Evolutionary conservation across 2,329 filamentous ascomycete genomes (phyloP), one percentile per base, ranked within the genome.

Genomic region (Zymoseptoria brevis): DNA sequence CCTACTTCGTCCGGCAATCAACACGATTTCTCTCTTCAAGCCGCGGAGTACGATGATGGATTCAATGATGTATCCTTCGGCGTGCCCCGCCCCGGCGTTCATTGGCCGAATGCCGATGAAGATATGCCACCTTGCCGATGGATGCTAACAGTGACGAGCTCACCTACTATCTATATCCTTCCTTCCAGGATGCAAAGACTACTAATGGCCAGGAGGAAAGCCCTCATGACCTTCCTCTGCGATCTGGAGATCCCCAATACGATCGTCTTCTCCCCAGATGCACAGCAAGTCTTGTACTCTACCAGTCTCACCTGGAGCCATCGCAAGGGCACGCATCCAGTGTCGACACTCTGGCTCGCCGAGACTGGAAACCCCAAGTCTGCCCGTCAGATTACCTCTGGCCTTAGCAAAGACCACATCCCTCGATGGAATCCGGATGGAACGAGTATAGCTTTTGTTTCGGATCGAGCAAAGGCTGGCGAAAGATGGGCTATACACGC

Each of bases 371-470:
- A 62, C 29, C 19, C 56, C n/a, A 24, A 62, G 16, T 71, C 69
- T 8, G 61, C 69, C 21, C 63, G 68, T 7, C 66, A 65, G 45
- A 59, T 72, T 21, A 71, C 68, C 2, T 60, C 63, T 6, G 70
- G 69, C n/a, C 22, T 58, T 8, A 64, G 57, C 62, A 67, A 70
- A 41, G 69, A 72, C 54, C 56, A 62, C 49, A 45, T 41, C 13
- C 65, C 69, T 16, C 19, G 62, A 51, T 74, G 70, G 68, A 57
- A 62, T 30, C 66, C 71, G 1, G 63, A 70, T 59, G 67, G 67
- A 16, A 60, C 65, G 8, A 60, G 60, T 48, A 69, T 75, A 21
- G 69, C 69, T 13, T 75, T 74, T 58, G 54, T 72, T n/a, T 74
- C 72, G 2, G 71, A 75, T 55, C 66, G 73, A 30, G 68, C 62